Conservation (phyloP, 768 basidiomycete genomes). For the Leccinum boreale region DNA sequence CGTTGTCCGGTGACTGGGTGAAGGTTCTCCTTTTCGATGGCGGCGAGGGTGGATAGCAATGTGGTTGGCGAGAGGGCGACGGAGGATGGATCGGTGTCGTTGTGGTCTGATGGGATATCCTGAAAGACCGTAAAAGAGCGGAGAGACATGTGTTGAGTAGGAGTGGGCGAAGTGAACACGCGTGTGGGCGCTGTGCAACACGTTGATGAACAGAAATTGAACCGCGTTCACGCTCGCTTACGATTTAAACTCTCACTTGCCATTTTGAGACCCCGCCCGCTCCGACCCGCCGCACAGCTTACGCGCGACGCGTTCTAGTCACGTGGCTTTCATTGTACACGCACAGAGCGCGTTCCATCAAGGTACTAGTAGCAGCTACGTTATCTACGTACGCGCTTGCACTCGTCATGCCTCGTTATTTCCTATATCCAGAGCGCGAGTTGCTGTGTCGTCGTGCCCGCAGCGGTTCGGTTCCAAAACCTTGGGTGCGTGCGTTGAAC, state of each 20-base stretch:
- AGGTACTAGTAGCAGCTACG: not conserved
- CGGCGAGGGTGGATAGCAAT: slow-evolving; percentile 34
- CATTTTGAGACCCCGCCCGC: slow-evolving; percentile 32
- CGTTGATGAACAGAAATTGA: slow-evolving; percentile 28
- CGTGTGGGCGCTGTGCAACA: slow-evolving; percentile 31
- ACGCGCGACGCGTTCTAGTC: slow-evolving; percentile 23
- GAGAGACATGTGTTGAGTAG: slow-evolving; percentile 43
- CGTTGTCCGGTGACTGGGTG: slow-evolving; percentile 72
- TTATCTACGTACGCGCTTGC: not conserved
- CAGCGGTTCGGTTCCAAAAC: slow-evolving; percentile 6
- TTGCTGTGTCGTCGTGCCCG: not conserved
- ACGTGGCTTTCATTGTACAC: slow-evolving; percentile 17
- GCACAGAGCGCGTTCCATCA: not conserved
- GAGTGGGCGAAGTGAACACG: slow-evolving; percentile 10
- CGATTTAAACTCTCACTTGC: slow-evolving; percentile 28
- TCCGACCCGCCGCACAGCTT: slow-evolving; percentile 29
- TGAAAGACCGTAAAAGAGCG: slow-evolving; percentile 65
- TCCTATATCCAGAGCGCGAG: not conserved
- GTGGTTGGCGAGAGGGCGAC: slow-evolving; percentile 25
- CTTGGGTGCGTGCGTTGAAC: not conserved
- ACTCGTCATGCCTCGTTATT: not conserved
- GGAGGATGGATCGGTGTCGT: slow-evolving; percentile 22
- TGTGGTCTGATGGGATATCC: slow-evolving; percentile 43
- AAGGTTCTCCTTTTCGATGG: slow-evolving; percentile 74
- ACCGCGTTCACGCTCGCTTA: slow-evolving; percentile 25